Evolutionary conservation across 106 monocot genomes (phyloP), one percentile per base, ranked within the genome.

Genomic region (Dactylorhiza incarnata): DNA sequence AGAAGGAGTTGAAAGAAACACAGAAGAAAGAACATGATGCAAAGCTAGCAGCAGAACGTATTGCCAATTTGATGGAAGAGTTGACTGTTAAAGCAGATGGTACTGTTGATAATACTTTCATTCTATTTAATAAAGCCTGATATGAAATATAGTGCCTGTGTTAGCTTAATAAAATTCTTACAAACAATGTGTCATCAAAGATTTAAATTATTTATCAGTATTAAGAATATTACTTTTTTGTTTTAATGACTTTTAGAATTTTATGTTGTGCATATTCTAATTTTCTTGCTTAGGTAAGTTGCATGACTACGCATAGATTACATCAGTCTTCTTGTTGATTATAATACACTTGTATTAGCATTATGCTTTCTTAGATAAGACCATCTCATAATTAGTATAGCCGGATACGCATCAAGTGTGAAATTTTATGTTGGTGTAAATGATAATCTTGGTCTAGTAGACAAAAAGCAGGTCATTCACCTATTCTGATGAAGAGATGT

Each of bases 21-120:
- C 79, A 83, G 61, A 85, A 78, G 65, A 94, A 84, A 78, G 94
- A 94, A 71, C 48, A 75, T 71, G 89, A 88, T 80, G 86, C 87
- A 5, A 86, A 86, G 68, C 53, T 68, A 44, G 82, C 84, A 69
- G 86, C 82, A 53, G 86, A 86, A 51, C 76, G 88, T 73, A 86
- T 86, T 75, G 82, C 86, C 77, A 51, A 75, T 48, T 82, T 88
- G 78, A 99, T 99, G 84, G 91, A 94, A 62, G 84, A 82, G 62
- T 76, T 89, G 75, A 89, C 87, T 86, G 78, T 72, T 73, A 89
- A 94, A 77, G 94, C 89, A 86, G 88, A 99, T 82, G 91, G 99
- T 99, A 91, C 23, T 59, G 50, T 22, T 53, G 17, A 69, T 69
- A 45, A 16, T 45, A 13, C 46, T 45, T 65, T 17, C 65, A 25